These are phyloP conservation scores for Claviceps arundinis DNA, from an alignment of 2,329 filamentous ascomycete species.

Conservation along the genomic window DNA sequence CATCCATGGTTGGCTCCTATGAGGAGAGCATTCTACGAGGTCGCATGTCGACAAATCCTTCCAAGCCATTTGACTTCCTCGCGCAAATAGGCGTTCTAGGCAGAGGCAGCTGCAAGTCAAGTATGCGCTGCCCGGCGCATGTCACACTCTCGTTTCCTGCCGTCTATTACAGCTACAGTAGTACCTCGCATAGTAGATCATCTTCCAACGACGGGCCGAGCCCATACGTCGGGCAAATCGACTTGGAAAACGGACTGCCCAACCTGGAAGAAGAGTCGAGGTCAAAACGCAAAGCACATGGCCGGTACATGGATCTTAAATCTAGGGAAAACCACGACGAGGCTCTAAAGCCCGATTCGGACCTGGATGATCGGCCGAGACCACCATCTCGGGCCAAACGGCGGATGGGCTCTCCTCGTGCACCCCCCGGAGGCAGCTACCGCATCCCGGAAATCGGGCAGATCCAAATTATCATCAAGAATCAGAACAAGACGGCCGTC, in stretches of 20 bases:
- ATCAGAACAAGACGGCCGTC: constrained; percentile 94
- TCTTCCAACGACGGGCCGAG: constrained; percentile 76
- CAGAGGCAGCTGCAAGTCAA: constrained; percentile 76
- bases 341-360: constrained; percentile 8
- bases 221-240: constrained; percentile 87
- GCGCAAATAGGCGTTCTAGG: constrained; percentile 92
- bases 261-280: constrained; percentile 35
- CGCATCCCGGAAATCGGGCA: constrained; percentile 89
- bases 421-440: constrained; percentile 78
- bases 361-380: constrained; percentile 18
- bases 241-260: constrained; percentile 68
- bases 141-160: constrained; percentile 85
- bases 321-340: constrained; percentile 15
- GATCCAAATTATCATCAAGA: constrained; percentile 93
- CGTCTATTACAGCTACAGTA: constrained; percentile 88
- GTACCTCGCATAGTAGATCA: constrained; percentile 46
- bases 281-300: constrained; percentile 34
- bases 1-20: constrained; percentile 94
- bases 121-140: constrained; percentile 74
- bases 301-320: constrained; percentile 26
- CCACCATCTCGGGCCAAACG: constrained; percentile 31
- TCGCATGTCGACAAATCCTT: constrained; percentile 92
- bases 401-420: constrained; percentile 34
- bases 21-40: constrained; percentile 93
- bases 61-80: constrained; percentile 80